phyloP scores from a whole-genome alignment of 306 rosid species.

The Comarum palustre region DNA sequence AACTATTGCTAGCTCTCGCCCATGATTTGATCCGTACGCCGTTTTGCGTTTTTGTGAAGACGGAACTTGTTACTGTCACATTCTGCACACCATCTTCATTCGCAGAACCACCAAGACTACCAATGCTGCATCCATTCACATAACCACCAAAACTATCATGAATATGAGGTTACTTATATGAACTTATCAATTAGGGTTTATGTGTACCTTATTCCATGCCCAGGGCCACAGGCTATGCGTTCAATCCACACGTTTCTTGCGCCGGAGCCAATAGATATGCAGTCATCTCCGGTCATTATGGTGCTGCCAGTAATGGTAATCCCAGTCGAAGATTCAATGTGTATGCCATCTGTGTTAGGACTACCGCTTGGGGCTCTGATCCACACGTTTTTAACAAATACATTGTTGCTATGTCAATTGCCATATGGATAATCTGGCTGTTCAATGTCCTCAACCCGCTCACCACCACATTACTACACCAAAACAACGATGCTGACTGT shows the following conservation, averaged over 20 bases:
- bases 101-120: conserved; percentile 12
- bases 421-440: conserved; percentile 44
- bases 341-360: conserved; percentile 61
- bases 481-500: conserved; percentile 43
- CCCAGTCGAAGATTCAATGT: conserved; percentile 32
- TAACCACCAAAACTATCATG: too few species aligned
- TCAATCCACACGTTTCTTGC: conserved; percentile 39
- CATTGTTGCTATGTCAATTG: conserved; percentile 36
- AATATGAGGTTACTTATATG: background rate
- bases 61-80: conserved; percentile 9
- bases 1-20: conserved; percentile 11
- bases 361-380: conserved; percentile 46
- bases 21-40: conserved; percentile 24
- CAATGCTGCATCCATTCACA: conserved; percentile 28
- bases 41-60: conserved; percentile 20
- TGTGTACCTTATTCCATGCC: conserved; percentile 47
- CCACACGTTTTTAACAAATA: conserved; percentile 29
- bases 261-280: conserved; percentile 48
- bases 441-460: conserved; percentile 42
- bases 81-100: conserved; percentile 17
- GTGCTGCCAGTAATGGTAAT: conserved; percentile 27
- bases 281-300: conserved; percentile 57
- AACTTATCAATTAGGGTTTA: background rate
- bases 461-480: conserved; percentile 36
- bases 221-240: conserved; percentile 49